Percentiles rank a stretch among this genome's conserved stretches.
Evolutionary conservation across 306 rosid species (phyloP).

Genomic region (Canavalia gladiata): DNA sequence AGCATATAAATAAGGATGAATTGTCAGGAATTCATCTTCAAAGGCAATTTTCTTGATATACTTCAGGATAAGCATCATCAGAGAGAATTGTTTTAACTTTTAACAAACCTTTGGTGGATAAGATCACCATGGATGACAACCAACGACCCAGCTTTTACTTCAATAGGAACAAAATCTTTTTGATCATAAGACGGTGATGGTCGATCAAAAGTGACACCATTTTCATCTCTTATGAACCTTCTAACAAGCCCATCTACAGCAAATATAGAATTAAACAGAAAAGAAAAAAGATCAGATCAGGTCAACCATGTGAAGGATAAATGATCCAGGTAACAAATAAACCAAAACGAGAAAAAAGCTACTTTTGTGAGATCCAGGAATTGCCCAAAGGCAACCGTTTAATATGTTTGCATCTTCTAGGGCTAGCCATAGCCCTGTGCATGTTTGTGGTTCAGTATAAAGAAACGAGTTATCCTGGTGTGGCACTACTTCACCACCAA

Average conservation of each 20-base stretch:
- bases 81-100: conserved; percentile 46
- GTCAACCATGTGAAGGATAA: conserved; percentile 36
- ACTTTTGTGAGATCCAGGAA: conserved; percentile 98
- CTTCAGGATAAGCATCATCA: conserved; percentile 17
- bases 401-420: conserved; percentile 82
- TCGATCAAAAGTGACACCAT: conserved; percentile 80
- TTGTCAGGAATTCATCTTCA: conserved; percentile 27
- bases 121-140: conserved; percentile 94
- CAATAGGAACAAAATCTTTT: conserved; percentile 87
- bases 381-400: conserved; percentile 95
- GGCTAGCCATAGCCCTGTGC: conserved; percentile 97
- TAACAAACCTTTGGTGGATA: conserved; percentile 92
- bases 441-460: conserved; percentile 89
- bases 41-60: conserved; percentile 8
- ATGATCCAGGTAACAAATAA: conserved; percentile 3
- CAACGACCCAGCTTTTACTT: conserved; percentile 92
- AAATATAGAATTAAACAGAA: conserved; percentile 34
- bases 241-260: conserved; percentile 87
- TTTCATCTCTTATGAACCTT: conserved; percentile 81
- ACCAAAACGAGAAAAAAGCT: conserved; percentile 36
- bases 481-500: conserved; percentile 98
- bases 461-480: conserved; percentile 97
- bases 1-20: conserved; percentile 19
- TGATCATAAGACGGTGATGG: conserved; percentile 77
- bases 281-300: conserved; percentile 16